These are phyloP conservation scores for Blastobotrys arbuscula DNA, from an alignment of 1,139 yeast species.

Conservation along the genomic window DNA sequence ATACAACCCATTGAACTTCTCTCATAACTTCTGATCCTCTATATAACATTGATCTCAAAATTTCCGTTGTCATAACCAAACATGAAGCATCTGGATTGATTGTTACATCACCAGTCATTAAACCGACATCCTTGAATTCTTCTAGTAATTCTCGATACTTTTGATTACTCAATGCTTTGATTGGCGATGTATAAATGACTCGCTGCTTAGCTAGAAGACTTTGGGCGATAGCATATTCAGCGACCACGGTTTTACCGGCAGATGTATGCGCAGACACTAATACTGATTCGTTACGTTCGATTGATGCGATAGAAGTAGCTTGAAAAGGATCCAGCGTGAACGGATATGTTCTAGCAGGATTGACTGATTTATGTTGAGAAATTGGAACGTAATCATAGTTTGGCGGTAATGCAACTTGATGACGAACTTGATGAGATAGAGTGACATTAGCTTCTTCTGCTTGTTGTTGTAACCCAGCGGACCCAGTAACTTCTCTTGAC, in stretches of 20 bases:
- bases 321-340: constrained; percentile 93
- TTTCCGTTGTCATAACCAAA: constrained; percentile 96
- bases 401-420: constrained; percentile 95
- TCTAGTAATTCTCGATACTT: constrained; percentile 89
- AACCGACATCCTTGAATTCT: constrained; percentile 84
- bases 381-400: constrained; percentile 83
- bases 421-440: constrained; percentile 89
- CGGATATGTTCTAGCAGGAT: constrained; percentile 79
- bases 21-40: constrained; percentile 93
- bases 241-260: constrained; percentile 98
- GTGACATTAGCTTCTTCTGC: constrained; percentile 49
- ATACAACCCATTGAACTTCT: constrained; percentile 95
- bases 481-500: constrained; percentile 76
- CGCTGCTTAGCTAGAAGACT: constrained; percentile 85
- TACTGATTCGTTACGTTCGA: constrained; percentile 92
- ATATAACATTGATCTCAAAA: constrained; percentile 84
- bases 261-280: constrained; percentile 97
- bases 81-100: constrained; percentile 97
- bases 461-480: constrained; percentile 57
- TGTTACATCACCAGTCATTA: constrained; percentile 97
- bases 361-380: constrained; percentile 61
- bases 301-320: constrained; percentile 89
- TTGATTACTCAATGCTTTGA: constrained; percentile 93
- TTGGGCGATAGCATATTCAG: constrained; percentile 97
- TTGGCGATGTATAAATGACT: constrained; percentile 95